Percentiles rank a stretch among this genome's conserved stretches.
Evolutionary conservation across 306 rosid species (phyloP).

Genomic region (Ochetophila trinervis): DNA sequence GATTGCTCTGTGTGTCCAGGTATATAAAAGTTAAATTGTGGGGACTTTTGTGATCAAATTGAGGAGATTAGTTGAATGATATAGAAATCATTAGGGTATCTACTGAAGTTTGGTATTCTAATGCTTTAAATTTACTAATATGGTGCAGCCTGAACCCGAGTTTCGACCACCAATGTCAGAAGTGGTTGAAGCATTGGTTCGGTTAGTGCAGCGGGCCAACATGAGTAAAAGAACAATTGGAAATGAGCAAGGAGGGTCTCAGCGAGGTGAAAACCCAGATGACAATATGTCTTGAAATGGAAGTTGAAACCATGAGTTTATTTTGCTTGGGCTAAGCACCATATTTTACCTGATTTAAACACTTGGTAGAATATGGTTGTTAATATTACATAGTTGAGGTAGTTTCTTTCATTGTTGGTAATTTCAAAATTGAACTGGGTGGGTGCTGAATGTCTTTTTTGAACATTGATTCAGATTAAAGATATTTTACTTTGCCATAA

Average conservation of each 20-base stretch:
- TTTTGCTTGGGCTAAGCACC: constrained; percentile 15
- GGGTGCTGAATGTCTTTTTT: constrained; percentile 17
- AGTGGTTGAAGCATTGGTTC: constrained; percentile 88
- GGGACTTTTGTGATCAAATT: too few species aligned
- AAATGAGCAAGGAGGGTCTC: constrained; percentile 64
- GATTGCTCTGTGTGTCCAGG: constrained; percentile 97
- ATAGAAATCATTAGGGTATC: not conserved
- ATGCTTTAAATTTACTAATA: constrained; percentile 1
- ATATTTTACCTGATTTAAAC: constrained; percentile 20
- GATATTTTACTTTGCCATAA: not conserved
- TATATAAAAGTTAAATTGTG: constrained; percentile 16
- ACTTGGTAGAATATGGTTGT: constrained; percentile 31
- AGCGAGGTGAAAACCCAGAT: constrained; percentile 45
- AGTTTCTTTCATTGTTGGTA: constrained; percentile 20
- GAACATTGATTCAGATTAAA: constrained; percentile 5
- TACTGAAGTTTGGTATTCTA: constrained; percentile 5
- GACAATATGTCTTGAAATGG: constrained; percentile 42
- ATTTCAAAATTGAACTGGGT: constrained; percentile 25
- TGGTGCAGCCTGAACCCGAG: constrained; percentile 89
- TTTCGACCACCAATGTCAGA: constrained; percentile 99
- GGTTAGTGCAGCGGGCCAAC: constrained; percentile 89
- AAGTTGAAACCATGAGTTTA: constrained; percentile 15
- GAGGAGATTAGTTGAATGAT: not conserved
- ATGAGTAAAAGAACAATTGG: constrained; percentile 95
- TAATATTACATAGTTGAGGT: constrained; percentile 34